Conservation (phyloP, 108 stramenopile genomes). For the Skeletonema potamos region DNA sequence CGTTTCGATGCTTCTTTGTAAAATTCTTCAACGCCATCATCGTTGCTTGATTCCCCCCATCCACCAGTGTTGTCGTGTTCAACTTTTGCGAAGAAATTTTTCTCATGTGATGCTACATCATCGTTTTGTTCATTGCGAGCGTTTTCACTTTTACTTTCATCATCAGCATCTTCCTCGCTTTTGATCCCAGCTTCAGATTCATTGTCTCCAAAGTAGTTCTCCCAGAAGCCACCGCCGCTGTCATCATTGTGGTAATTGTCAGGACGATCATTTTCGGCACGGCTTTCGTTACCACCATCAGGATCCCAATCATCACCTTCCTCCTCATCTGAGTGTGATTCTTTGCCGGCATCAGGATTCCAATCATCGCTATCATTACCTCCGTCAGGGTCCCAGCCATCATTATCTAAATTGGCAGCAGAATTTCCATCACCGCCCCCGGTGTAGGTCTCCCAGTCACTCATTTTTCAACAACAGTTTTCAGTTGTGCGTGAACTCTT, state of each 20-base stretch:
- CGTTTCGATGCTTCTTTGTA: slow-evolving; percentile 20
- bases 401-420: not conserved
- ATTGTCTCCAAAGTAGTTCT: not conserved
- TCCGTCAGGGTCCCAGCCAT: slow-evolving; percentile 16
- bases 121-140: not conserved
- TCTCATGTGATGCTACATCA: not conserved
- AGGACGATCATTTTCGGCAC: not conserved
- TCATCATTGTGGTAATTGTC: not conserved
- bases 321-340: not conserved
- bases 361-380: slow-evolving; percentile 12
- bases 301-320: not conserved
- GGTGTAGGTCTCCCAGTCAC: not conserved
- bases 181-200: not conserved
- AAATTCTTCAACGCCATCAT: slow-evolving; percentile 8
- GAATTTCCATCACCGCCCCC: not conserved
- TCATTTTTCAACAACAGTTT: not conserved
- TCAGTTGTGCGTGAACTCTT: not conserved
- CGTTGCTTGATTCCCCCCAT: not conserved
- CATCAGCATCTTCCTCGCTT: not conserved
- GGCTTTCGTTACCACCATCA: not conserved
- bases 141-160: not conserved
- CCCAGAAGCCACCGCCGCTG: not conserved
- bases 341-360: slow-evolving; percentile 10
- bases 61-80: not conserved
- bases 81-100: not conserved